Conservation (phyloP, 1,139 yeast genomes). For the Sugiyamaella japonica region DNA sequence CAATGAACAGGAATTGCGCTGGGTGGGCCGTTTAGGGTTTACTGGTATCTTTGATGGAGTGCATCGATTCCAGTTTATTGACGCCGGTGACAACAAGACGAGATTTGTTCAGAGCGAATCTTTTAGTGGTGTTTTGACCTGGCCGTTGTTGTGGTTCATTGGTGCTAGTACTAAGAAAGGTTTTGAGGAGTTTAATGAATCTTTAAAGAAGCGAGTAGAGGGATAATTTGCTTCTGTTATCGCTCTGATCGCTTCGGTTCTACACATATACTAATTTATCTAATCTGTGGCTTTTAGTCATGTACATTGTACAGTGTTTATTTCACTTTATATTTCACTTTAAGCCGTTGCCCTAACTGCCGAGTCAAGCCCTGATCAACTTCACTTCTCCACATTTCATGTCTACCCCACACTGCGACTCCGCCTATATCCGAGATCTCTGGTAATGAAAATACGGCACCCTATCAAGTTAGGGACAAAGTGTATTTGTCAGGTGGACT, state of each 20-base stretch:
- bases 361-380: background rate
- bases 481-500: conserved; percentile 5
- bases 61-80: conserved; percentile 16
- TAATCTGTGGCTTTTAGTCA: no score
- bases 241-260: background rate
- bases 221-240: background rate
- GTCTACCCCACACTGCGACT: background rate
- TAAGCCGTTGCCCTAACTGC: no score
- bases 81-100: conserved; percentile 14
- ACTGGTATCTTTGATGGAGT: conserved; percentile 17
- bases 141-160: conserved; percentile 10
- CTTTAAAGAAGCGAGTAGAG: conserved; percentile 17
- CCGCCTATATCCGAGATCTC: conserved; percentile 1
- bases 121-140: conserved; percentile 10
- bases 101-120: conserved; percentile 12
- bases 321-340: no score
- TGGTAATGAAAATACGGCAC: background rate
- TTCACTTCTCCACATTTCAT: background rate
- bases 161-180: conserved; percentile 15
- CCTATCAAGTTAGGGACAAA: conserved; percentile 3
- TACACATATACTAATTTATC: no score
- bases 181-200: conserved; percentile 13
- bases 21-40: conserved; percentile 13
- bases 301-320: no score
- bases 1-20: conserved; percentile 11